Base-by-base conservation (phyloP, 2,329 filamentous ascomycete species). In the Fusarium brevicatenulatum region DNA sequence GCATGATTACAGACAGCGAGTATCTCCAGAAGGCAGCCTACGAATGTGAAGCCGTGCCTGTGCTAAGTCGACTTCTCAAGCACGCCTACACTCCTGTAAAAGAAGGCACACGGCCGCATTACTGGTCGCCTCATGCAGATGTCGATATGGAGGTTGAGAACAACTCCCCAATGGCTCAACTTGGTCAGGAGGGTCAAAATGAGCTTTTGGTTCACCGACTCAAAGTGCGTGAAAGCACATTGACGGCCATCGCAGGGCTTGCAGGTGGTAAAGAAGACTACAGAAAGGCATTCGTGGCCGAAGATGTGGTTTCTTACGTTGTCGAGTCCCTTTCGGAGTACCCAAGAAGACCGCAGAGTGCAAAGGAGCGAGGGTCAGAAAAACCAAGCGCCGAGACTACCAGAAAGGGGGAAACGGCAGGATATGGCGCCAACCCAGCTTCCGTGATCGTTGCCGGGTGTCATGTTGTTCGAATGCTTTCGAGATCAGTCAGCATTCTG, bases 361-460 rank as follows among this genome's bases (percentile, higher is more conserved):
- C 79, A 16, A 86, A 85, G 71, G 85, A 88, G 39, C 81, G 82
- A 44, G 59, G 79, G 18, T 83, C 82, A 58, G 80, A 81, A 15
- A 84, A 83, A 65, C 69, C 80, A 52, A 82, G 79, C 25, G 82
- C 79, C 55, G 81, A 80, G 40, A 61, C 76, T 37, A 63, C 73
- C 42, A 75, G 76, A 25, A 78, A 78, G 49, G 76, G 79, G 43
- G 65, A 79, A 50, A 77, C 80, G 23, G 76, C 82, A 9, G 85
- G 89, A 18, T 93, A 92, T 75, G 94, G 94, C 5, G 82, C 80
- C 32, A 98, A 98, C 76, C 91, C 95, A 4, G 86, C 90, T 12
- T 84, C 89, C 7, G 95, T 97, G 28, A 86, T 98, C 28, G 87
- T 97, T 61, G 95, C 95, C 25, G 95, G 94, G 3, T 98, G 95